Evolutionary conservation across 257 asterid species (phyloP), one percentile per base, ranked within the genome.

Genomic region (Parsonsia alboflavescens): DNA sequence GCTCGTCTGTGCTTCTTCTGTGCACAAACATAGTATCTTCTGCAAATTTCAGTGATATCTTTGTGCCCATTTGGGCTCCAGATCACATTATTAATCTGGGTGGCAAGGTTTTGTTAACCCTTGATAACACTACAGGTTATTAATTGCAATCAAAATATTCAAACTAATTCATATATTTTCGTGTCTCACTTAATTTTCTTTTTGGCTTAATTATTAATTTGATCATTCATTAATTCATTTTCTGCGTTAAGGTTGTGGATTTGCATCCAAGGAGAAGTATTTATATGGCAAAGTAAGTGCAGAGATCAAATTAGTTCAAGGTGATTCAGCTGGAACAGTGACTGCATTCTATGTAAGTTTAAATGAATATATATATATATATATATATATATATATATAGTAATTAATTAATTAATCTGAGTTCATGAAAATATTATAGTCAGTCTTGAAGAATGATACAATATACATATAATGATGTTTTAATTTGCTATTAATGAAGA

Each of bases 261-360:
- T 88, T 78, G 82, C 77, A 75, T 88, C 91, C 46, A 86, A 78
- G 88, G 80, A 78, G 50, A 88, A 82, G 30, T 88, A 88, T 71
- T 75, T 86, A 44, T 86, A 84, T 48, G 93, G 93, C 19, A 83
- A 85, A 84, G 81, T 80, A 66, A 79, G 84, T 68, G 88, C 88
- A 12, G 82, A 85, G 63, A 76, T 88, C 74, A 88, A 77, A 79
- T 68, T 88, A 72, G 86, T 88, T 74, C 50, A 71, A 39, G 87
- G 88, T 28, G 88, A 88, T 73, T 88, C 93, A 58, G 89, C 93
- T 75, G 93, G 93, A 81, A 86, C 88, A 0, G 85, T 86, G 49
- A 71, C 85, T 68, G 91, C 93, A 41, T 88, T 78, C 69, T 88
- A 88, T 24, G 93, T 88, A 78, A 77, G 81, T 75, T n/a, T n/a